phyloP scores from a whole-genome alignment of 2,329 filamentous ascomycete genomes.

The Pyricularia pennisetigena region DNA sequence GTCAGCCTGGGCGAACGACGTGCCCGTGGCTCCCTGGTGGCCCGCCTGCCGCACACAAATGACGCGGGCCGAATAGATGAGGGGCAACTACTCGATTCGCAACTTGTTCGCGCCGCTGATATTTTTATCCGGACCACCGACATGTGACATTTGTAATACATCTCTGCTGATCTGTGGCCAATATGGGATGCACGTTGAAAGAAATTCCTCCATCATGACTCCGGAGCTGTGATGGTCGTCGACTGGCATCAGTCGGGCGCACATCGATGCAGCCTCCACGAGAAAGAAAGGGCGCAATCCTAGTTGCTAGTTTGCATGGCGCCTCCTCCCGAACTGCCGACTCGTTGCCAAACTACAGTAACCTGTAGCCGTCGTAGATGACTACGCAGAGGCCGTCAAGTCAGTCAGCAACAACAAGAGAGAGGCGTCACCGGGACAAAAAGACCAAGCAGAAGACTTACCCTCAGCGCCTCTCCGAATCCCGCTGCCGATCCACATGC shows the following conservation, averaged over 20 bases:
- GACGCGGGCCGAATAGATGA: background rate
- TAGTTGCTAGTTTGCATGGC: background rate
- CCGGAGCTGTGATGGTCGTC: background rate
- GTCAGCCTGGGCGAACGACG: background rate
- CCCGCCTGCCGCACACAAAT: background rate
- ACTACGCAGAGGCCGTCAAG: background rate
- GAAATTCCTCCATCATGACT: background rate
- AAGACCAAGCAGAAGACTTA: background rate
- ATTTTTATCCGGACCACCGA: background rate
- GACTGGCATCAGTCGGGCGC: too few species aligned
- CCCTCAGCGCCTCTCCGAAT: constrained; percentile 9
- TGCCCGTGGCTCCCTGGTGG: background rate
- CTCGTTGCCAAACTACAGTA: background rate
- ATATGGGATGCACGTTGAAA: background rate
- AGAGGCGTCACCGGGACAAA: background rate
- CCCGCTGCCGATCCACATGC: constrained; percentile 15
- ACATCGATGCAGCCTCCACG: background rate
- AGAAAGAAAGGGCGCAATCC: background rate
- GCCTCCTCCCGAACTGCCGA: background rate
- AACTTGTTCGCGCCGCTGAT: background rate
- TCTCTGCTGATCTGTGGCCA: background rate
- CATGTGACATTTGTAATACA: background rate
- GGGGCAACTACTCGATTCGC: background rate
- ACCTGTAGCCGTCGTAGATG: constrained; percentile 4
- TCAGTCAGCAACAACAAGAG: background rate